A percentile compares a stretch with the other conserved stretches of the same genome.
phyloP scores from a whole-genome alignment of 306 rosid genomes.

The Gleditsia sinensis region DNA sequence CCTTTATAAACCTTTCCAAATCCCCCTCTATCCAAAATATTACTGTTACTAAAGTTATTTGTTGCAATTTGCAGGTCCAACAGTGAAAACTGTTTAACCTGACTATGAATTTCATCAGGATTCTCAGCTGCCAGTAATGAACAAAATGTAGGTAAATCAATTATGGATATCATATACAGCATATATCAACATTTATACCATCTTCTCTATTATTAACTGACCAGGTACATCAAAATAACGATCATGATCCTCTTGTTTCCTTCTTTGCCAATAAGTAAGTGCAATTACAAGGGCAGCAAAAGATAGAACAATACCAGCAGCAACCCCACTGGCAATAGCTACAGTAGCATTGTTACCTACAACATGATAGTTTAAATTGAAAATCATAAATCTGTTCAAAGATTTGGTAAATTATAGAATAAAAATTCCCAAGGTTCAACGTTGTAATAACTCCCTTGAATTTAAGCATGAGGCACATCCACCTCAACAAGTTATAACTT shows the following conservation, averaged over 20 bases:
- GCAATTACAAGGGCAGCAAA: constrained; percentile 93
- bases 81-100: constrained; percentile 80
- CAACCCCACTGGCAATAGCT: constrained; percentile 96
- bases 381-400: constrained; percentile 7
- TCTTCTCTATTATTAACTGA: constrained; percentile 45
- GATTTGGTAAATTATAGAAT: constrained; percentile 19
- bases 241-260: constrained; percentile 69
- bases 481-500: constrained; percentile 8
- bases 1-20: too few species aligned
- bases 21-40: constrained; percentile 76
- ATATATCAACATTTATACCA: neutral
- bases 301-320: constrained; percentile 82
- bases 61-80: constrained; percentile 89
- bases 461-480: constrained; percentile 11
- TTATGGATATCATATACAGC: constrained; percentile 10
- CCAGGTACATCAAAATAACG: constrained; percentile 93
- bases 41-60: constrained; percentile 68
- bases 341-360: constrained; percentile 64
- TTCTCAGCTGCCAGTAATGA: constrained; percentile 64
- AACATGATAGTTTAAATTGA: constrained; percentile 14
- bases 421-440: constrained; percentile 1
- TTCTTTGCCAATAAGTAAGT: constrained; percentile 69
- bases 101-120: constrained; percentile 84
- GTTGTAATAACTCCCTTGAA: neutral
- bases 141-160: constrained; percentile 21